Conservation (phyloP, 352 stramenopile genomes). For the Phytophthora vignae region DNA sequence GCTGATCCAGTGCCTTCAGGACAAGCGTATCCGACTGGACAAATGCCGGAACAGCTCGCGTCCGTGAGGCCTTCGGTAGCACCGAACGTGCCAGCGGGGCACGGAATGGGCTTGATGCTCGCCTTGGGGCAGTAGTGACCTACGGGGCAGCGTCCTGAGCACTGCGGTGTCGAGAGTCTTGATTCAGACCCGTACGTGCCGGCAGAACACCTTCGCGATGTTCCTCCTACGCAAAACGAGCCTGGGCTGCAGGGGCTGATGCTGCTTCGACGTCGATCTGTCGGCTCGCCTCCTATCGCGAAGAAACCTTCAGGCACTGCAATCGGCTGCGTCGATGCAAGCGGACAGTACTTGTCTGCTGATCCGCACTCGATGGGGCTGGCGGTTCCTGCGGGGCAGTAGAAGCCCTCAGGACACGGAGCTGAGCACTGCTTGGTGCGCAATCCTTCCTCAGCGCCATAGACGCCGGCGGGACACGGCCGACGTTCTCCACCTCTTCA, state of each 20-base stretch:
- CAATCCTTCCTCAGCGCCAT: slow-evolving; percentile 55
- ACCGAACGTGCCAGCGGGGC: slow-evolving; percentile 69
- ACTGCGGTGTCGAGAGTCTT: slow-evolving; percentile 38
- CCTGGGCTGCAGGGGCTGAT: slow-evolving; percentile 56
- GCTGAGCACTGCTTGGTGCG: slow-evolving; percentile 55
- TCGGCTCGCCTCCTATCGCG: slow-evolving; percentile 40
- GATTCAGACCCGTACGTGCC: slow-evolving; percentile 54
- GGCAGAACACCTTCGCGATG: slow-evolving; percentile 48
- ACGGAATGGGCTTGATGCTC: slow-evolving; percentile 39
- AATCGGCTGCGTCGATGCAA: slow-evolving; percentile 43
- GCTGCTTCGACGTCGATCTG: slow-evolving; percentile 26
- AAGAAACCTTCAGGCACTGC: slow-evolving; percentile 54
- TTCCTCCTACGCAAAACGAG: slow-evolving; percentile 67
- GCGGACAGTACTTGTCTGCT: slow-evolving; percentile 63
- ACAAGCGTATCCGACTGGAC: slow-evolving; percentile 70
- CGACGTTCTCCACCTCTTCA: slow-evolving; percentile 42
- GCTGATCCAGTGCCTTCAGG: slow-evolving; percentile 56
- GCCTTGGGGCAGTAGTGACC: slow-evolving; percentile 67
- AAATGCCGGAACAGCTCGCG: slow-evolving; percentile 65
- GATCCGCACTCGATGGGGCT: slow-evolving; percentile 53
- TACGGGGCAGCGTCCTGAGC: slow-evolving; percentile 57
- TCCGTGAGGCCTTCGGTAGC: slow-evolving; percentile 42
- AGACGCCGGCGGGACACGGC: slow-evolving; percentile 69
- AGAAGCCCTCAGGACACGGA: slow-evolving; percentile 69
- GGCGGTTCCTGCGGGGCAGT: slow-evolving; percentile 54